These are phyloP conservation scores for Cucurbita pepo DNA, from an alignment of 306 rosid species.

Conservation along the genomic window DNA sequence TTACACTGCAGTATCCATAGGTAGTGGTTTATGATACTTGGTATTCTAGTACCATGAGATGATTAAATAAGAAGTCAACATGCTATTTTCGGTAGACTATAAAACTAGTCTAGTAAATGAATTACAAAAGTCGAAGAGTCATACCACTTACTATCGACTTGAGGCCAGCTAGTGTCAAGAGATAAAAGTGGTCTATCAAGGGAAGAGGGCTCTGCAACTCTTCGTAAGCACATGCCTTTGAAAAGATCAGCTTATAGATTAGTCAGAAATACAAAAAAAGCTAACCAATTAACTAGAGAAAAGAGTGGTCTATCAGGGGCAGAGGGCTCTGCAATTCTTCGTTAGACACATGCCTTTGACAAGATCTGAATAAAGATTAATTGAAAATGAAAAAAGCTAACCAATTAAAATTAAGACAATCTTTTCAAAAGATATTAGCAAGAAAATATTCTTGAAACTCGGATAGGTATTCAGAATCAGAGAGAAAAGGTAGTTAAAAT, in stretches of 20 bases:
- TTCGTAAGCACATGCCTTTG: constrained; percentile 79
- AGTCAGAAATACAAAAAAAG: constrained; percentile 14
- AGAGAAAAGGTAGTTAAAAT: not conserved
- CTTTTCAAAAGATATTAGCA: not conserved
- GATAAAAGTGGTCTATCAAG: constrained; percentile 58
- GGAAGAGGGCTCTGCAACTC: constrained; percentile 51
- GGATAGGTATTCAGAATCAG: not conserved
- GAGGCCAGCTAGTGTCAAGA: constrained; percentile 34
- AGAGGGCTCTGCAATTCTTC: constrained; percentile 47
- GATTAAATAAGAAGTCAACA: not conserved
- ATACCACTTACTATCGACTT: constrained; percentile 65
- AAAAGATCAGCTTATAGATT: constrained; percentile 17
- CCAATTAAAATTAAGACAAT: constrained; percentile 19
- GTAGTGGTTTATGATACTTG: not conserved
- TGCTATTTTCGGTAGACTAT: not conserved
- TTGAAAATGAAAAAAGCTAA: constrained; percentile 16
- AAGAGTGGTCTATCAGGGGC: constrained; percentile 49
- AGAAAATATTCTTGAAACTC: not conserved
- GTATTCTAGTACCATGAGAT: not conserved
- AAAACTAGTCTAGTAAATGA: constrained; percentile 9
- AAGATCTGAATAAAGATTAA: constrained; percentile 15
- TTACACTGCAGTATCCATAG: not conserved
- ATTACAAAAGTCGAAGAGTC: constrained; percentile 11
- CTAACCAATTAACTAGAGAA: constrained; percentile 13
- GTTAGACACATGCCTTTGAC: constrained; percentile 58